Percentiles rank a stretch among this genome's conserved stretches.
phyloP scores from a whole-genome alignment of 495 filamentous ascomycete species.

The Penicillium cinerascens region DNA sequence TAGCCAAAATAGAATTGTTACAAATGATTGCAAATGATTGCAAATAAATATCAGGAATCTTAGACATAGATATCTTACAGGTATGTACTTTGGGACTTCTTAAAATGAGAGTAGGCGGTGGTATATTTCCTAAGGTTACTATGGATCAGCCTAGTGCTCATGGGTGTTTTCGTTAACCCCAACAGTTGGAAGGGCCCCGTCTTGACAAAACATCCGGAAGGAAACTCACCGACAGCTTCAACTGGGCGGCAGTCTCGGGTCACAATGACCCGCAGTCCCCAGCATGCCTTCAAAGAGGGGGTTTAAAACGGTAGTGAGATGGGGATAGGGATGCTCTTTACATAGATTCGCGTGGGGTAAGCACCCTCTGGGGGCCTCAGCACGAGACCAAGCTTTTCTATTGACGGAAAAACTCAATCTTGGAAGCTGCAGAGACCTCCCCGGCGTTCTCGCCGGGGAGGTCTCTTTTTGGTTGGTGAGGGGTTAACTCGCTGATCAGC shows the following conservation, averaged over 20 bases:
- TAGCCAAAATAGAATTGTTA: neutral
- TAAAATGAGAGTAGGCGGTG: too few relatives aligned
- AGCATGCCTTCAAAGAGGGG: neutral
- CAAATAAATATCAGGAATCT: neutral
- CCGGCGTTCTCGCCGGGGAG: neutral
- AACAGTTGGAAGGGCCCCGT: too few relatives aligned
- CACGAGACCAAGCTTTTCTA: neutral
- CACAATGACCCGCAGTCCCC: neutral
- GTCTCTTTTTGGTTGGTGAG: constrained; percentile 7
- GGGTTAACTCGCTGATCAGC: constrained; percentile 1
- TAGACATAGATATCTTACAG: too few relatives aligned
- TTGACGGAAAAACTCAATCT: constrained; percentile 15
- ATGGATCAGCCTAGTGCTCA: too few relatives aligned
- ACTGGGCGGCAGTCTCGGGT: neutral
- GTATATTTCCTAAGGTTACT: too few relatives aligned
- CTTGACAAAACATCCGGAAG: too few relatives aligned
- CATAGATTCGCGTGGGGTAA: neutral
- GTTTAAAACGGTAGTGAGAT: neutral
- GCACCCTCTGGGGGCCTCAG: neutral
- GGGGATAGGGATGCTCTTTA: neutral
- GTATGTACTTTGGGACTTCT: too few relatives aligned
- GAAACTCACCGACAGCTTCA: neutral
- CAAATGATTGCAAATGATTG: neutral
- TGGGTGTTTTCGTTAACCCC: too few relatives aligned
- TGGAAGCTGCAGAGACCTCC: neutral